These are phyloP conservation scores for Sorghum bicolor DNA, from an alignment of 176 grass and related monocot genomes.

Conservation along the genomic window DNA sequence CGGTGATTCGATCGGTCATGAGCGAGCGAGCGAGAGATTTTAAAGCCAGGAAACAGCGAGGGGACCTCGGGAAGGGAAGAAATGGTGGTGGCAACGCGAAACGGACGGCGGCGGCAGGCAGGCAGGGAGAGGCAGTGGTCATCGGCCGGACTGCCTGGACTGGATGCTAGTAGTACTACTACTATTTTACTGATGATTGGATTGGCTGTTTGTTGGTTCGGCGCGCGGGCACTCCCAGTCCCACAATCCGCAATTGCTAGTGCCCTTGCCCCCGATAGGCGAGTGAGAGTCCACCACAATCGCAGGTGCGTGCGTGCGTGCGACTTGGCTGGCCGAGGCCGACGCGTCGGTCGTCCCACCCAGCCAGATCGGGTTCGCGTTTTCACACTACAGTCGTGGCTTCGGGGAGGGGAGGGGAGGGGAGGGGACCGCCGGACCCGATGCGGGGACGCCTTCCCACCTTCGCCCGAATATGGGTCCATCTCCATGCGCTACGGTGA, in stretches of 20 bases:
- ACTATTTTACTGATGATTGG: background rate
- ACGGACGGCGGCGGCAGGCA: background rate
- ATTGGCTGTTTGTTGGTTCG: background rate
- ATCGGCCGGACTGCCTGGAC: background rate
- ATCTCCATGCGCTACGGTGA: too few relatives aligned
- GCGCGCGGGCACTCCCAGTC: background rate
- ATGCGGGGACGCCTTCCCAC: background rate
- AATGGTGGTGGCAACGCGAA: background rate
- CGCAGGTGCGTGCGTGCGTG: background rate
- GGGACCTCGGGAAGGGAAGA: background rate
- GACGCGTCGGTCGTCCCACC: background rate
- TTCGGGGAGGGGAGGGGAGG: too few relatives aligned
- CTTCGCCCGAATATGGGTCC: background rate
- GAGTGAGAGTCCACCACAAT: too few relatives aligned
- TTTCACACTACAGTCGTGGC: background rate
- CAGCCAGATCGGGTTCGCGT: background rate
- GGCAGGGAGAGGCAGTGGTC: background rate
- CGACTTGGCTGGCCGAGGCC: background rate
- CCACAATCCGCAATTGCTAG: background rate
- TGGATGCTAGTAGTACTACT: too few relatives aligned
- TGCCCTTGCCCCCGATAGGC: background rate
- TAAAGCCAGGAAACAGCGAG: background rate
- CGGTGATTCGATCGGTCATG: background rate
- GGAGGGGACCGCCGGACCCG: too few relatives aligned
- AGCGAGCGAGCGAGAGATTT: background rate